Base-by-base conservation (phyloP, 2,329 filamentous ascomycete genomes). In the Venturia asperata region DNA sequence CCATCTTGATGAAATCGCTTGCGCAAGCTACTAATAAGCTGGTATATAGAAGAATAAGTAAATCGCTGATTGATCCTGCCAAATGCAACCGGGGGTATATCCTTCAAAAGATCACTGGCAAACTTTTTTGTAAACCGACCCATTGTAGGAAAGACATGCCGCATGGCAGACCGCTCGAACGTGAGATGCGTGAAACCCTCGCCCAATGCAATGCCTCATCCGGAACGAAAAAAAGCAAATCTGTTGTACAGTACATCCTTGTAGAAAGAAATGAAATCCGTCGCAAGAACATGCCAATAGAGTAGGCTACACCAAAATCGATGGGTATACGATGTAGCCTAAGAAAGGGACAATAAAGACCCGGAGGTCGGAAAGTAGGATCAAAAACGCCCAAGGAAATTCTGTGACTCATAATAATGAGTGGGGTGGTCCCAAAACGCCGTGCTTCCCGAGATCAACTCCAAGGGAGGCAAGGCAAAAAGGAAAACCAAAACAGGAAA, bases 31-130 rank as follows among this genome's bases (percentile, higher is more conserved):
- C 37, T 61, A 27, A 61, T 61, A 61, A 39, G 5, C 30, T 34
- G 30, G 30, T 27, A 45, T 37, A 27, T 24, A 27, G 4, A 42
- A 27, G 37, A 61, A 45, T 13, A 42, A 61, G 60, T 27, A n/a
- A 61, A 43, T 45, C 60, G 52, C 30, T 37, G 15, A 61, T 42
- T 61, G 42, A 61, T 43, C 39, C 37, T 45, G 60, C 60, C 37
- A 61, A 61, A 61, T 42, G 39, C 60, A 61, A 61, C 60, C 39
- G 39, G 60, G 60, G 60, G 60, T 61, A 61, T 61, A 61, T 61
- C 60, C 39, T 41, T 58, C 52, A 58, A 58, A 37, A 30, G 24
- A 61, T 42, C 60, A 42, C 60, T 42, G 42, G 37, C 60, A 34
- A 61, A 61, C 37, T 45, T 61, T 61, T 61, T 10, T 61, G 60